phyloP scores from a whole-genome alignment of 2,329 filamentous ascomycete genomes.

The Neopestalotiopsis rosae region DNA sequence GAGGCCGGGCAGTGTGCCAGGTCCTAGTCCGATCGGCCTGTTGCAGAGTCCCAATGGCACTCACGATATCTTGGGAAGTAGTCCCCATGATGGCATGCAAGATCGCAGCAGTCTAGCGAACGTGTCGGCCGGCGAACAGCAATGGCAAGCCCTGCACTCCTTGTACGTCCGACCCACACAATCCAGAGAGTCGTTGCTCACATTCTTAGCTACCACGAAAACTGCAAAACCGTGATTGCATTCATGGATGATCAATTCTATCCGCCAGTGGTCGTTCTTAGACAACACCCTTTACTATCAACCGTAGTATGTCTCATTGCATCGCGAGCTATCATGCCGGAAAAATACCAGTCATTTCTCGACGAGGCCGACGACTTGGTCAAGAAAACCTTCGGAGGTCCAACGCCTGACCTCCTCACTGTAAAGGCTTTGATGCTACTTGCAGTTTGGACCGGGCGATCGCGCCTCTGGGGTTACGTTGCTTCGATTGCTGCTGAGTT shows the following conservation, averaged over 20 bases:
- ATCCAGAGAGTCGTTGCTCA: not conserved
- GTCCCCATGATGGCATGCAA: not conserved
- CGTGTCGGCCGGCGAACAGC: not conserved
- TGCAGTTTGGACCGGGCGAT: constrained; percentile 7
- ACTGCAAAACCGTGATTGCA: constrained; percentile 7
- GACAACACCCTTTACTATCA: not conserved
- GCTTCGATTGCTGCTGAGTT: constrained; percentile 7
- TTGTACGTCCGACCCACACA: not conserved
- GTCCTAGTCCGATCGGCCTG: not conserved
- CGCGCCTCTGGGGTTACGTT: constrained; percentile 10
- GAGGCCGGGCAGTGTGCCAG: not conserved
- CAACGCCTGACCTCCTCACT: not conserved
- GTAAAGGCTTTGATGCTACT: constrained; percentile 8
- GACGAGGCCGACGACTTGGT: constrained; percentile 5
- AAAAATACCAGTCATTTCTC: constrained; percentile 2
- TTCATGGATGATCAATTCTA: constrained; percentile 11
- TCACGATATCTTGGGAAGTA: not conserved
- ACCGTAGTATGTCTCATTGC: constrained; percentile 7
- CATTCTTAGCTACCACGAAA: constrained; percentile 1
- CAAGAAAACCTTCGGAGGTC: constrained; percentile 4
- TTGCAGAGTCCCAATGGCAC: not conserved
- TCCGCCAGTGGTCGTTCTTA: not conserved
- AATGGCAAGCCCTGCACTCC: not conserved
- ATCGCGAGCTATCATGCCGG: constrained; percentile 5
- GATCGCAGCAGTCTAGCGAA: not conserved